Conservation (phyloP, 352 stramenopile genomes). For the Pythium aphanidermatum region DNA sequence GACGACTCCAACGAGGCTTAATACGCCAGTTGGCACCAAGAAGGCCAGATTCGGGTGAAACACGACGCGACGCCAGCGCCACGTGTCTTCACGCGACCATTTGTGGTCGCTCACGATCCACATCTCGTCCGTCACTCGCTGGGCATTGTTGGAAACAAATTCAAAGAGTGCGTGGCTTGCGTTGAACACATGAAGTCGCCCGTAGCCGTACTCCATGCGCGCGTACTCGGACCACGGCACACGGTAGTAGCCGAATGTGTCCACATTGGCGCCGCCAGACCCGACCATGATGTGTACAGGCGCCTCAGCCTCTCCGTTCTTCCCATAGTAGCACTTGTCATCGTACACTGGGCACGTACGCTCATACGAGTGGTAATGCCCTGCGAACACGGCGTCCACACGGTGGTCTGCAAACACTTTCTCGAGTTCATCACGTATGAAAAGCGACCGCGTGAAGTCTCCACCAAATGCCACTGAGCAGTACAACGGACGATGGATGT, state of each 20-base stretch:
- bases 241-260: slow-evolving; percentile 15
- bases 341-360: slow-evolving; percentile 24
- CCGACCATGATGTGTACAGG: slow-evolving; percentile 28
- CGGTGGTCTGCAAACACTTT: slow-evolving; percentile 17
- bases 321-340: slow-evolving; percentile 14
- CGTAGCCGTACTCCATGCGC: slow-evolving; percentile 22
- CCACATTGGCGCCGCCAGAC: slow-evolving; percentile 17
- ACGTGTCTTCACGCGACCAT: slow-evolving; percentile 12
- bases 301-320: slow-evolving; percentile 9
- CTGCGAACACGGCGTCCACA: slow-evolving; percentile 24
- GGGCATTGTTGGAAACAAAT: slow-evolving; percentile 14
- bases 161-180: slow-evolving; percentile 21
- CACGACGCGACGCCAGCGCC: slow-evolving; percentile 12
- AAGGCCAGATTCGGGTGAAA: slow-evolving; percentile 7
- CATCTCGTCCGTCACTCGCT: slow-evolving; percentile 1
- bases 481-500: slow-evolving; percentile 28
- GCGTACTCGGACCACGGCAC: slow-evolving; percentile 15
- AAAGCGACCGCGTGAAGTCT: slow-evolving; percentile 13
- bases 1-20: neutral
- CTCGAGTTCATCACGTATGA: slow-evolving; percentile 18
- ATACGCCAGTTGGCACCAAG: neutral
- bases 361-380: slow-evolving; percentile 32
- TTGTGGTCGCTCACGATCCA: slow-evolving; percentile 25
- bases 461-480: slow-evolving; percentile 12
- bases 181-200: slow-evolving; percentile 23